Conservation (phyloP, 2,329 filamentous ascomycete species). For the Ambrosiella beaveri region DNA sequence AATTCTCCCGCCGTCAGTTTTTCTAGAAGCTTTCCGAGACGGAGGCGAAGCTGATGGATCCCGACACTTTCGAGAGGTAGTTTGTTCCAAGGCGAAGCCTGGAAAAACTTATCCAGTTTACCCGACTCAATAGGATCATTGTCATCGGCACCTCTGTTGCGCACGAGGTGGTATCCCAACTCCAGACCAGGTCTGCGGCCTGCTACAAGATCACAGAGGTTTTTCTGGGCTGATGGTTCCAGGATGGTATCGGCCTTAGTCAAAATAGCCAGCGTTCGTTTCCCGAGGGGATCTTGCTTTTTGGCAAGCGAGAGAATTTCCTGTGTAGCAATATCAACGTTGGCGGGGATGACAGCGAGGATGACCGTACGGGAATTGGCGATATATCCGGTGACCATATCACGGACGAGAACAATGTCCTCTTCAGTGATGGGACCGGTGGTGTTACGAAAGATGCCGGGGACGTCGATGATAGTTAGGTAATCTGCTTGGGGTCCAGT, state of each 20-base stretch:
- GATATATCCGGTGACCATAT: conserved; percentile 26
- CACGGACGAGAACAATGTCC: conserved; percentile 21
- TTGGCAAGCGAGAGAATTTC: conserved; percentile 19
- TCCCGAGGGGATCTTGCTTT: conserved; percentile 19
- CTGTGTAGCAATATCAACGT: conserved; percentile 24
- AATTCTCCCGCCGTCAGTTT: conserved; percentile 19
- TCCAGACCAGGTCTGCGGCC: conserved; percentile 14
- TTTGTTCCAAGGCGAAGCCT: conserved; percentile 20
- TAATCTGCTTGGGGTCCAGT: conserved; percentile 17
- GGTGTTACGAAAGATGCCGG: conserved; percentile 25
- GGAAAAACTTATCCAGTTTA: conserved; percentile 23
- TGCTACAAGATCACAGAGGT: conserved; percentile 12
- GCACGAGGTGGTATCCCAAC: conserved; percentile 16
- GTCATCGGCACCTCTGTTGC: conserved; percentile 17
- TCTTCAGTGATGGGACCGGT: conserved; percentile 19
- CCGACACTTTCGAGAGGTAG: conserved; percentile 17
- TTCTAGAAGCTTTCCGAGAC: conserved; percentile 17
- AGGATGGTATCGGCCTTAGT: conserved; percentile 25
- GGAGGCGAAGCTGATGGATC: conserved; percentile 15
- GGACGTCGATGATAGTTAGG: conserved; percentile 30
- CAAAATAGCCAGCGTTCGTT: conserved; percentile 26
- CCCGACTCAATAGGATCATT: not conserved
- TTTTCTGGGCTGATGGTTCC: conserved; percentile 12
- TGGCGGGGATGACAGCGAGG: conserved; percentile 25
- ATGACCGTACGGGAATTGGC: conserved; percentile 26